Evolutionary conservation across 371 early-diverging fungal genomes (phyloP), one percentile per base, ranked within the genome.

Genomic region (Coemansia sp.): DNA sequence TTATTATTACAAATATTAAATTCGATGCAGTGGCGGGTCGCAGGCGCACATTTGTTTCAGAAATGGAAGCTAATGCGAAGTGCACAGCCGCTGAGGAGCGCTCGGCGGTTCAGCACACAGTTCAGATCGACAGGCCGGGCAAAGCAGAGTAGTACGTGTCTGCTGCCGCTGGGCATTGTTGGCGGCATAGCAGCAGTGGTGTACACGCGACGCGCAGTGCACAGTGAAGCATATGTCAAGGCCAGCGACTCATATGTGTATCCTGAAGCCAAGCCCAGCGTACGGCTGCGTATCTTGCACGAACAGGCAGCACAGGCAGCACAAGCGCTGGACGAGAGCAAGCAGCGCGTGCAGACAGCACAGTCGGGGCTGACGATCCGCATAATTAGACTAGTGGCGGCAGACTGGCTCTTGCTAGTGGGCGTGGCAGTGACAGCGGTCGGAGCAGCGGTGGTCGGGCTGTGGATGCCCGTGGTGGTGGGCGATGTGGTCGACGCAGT

Each of bases 401-500:
- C 84, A 6, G 89, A 89, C 67, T 57, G 81, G 14, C 67, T 83
- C 59, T 72, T 87, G 24, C 68, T 89, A 21, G 56, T 78, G 5
- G 81, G 81, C 26, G 88, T 89, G 6, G 67, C 84, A 3, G 22
- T 84, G 31, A 87, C 88, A 1, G 87, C 90, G 2, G 68, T 87
- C 0, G 88, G 85, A 7, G 87, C 87, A 2, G 91, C 92, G 4
- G 69, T 84, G 11, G 81, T 89, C 50, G 89, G 86, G 60, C 71
- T 92, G 34, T 82, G 82, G 65, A 87, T 87, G 40, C 93, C 93
- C 0, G 51, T 85, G 5, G 85, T 89, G 22, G 90, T 88, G 1
- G 93, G 93, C 21, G 83, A 91, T 39, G 77, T 92, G 48, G 86
- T 92, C 59, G 86, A 87, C 48, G 84, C 85, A 26, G 83, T 92